phyloP scores from a whole-genome alignment of 2,329 filamentous ascomycete genomes.

The Epichloe festucae region DNA sequence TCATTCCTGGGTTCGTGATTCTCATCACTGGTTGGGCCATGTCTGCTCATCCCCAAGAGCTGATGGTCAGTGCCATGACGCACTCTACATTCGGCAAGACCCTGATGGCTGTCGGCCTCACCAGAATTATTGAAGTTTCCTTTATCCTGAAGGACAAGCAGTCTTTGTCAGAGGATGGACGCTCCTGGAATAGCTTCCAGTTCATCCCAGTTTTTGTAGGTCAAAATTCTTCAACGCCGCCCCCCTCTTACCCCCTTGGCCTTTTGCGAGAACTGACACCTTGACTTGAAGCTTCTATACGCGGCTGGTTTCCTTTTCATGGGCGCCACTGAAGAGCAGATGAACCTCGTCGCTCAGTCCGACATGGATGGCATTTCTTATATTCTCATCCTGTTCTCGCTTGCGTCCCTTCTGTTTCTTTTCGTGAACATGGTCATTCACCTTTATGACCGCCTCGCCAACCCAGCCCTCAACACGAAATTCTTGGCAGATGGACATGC shows the following conservation, averaged over 20 bases:
- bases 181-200: conserved; percentile 51
- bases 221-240: conserved; percentile 11
- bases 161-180: conserved; percentile 51
- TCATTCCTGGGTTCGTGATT: conserved; percentile 85
- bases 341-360: conserved; percentile 60
- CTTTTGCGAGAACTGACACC: neutral
- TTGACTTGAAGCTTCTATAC: conserved; percentile 55
- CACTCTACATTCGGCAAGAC: conserved; percentile 90
- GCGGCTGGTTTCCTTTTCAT: conserved; percentile 94
- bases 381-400: conserved; percentile 78
- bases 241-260: neutral
- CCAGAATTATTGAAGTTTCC: conserved; percentile 79
- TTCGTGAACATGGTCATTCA: conserved; percentile 78
- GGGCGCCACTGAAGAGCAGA: conserved; percentile 94
- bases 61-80: conserved; percentile 75
- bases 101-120: conserved; percentile 76
- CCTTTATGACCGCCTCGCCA: conserved; percentile 57
- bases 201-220: conserved; percentile 43
- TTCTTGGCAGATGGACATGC: conserved; percentile 23
- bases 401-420: conserved; percentile 83
- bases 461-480: conserved; percentile 23
- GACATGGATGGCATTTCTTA: conserved; percentile 84
- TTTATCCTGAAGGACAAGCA: conserved; percentile 70
- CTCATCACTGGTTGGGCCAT: conserved; percentile 91
- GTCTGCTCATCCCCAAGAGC: conserved; percentile 76